These are phyloP conservation scores for Acanthochlamys bracteata DNA, from an alignment of 106 monocot species.

Conservation along the genomic window DNA sequence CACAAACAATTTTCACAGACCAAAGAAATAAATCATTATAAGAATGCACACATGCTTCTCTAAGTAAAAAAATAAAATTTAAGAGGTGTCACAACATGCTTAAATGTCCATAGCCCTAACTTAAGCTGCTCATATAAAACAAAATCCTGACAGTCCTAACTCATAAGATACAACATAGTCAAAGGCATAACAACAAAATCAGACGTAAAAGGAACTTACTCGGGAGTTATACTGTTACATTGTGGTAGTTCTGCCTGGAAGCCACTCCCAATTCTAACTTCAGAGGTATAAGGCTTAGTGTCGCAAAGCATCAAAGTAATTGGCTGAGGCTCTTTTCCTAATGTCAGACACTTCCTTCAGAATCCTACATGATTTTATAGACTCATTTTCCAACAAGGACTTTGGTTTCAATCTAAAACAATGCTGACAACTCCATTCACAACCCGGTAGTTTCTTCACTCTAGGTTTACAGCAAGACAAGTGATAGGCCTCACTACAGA, in stretches of 20 bases:
- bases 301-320: slow-evolving; percentile 55
- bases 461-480: slow-evolving; percentile 39
- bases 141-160: too few relatives aligned
- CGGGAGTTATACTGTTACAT: slow-evolving; percentile 28
- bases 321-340: slow-evolving; percentile 25
- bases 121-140: too few relatives aligned
- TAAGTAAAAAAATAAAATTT: too few relatives aligned
- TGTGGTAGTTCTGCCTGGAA: slow-evolving; percentile 70
- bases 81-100: too few relatives aligned
- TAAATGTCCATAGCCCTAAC: too few relatives aligned
- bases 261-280: slow-evolving; percentile 47
- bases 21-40: too few relatives aligned
- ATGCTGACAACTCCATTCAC: slow-evolving; percentile 61
- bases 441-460: slow-evolving; percentile 27
- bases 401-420: slow-evolving; percentile 50
- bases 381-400: slow-evolving; percentile 10
- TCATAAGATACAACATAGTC: too few relatives aligned
- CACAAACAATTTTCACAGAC: too few relatives aligned
- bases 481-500: slow-evolving; percentile 77
- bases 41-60: too few relatives aligned
- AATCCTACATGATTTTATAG: slow-evolving; percentile 13
- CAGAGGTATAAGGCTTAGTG: slow-evolving; percentile 26
- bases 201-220: slow-evolving; percentile 39
- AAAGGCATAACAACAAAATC: neutral
- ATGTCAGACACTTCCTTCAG: slow-evolving; percentile 6